Conservation (phyloP, 352 stramenopile genomes). For the Phytophthora ramorum region DNA sequence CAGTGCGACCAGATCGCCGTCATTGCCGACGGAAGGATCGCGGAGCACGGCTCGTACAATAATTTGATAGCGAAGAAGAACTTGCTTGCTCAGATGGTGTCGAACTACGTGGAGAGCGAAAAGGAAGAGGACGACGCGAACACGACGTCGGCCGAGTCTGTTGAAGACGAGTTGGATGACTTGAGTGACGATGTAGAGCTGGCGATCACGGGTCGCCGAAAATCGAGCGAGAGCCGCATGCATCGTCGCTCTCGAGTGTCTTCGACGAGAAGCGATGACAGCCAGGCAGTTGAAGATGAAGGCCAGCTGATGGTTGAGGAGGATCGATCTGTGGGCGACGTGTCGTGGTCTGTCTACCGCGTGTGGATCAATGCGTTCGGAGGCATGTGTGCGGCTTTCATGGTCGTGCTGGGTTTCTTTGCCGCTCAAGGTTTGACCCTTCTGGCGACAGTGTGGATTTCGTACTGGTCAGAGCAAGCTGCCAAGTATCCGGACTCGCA, state of each 20-base stretch:
- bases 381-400: constrained; percentile 49
- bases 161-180: constrained; percentile 28
- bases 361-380: constrained; percentile 77
- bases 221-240: constrained; percentile 36
- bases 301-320: constrained; percentile 73
- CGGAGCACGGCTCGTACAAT: constrained; percentile 64
- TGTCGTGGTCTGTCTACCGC: constrained; percentile 69
- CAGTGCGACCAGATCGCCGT: constrained; percentile 60
- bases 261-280: constrained; percentile 64
- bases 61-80: constrained; percentile 61
- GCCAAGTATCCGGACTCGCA: constrained; percentile 57
- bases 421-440: constrained; percentile 58
- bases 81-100: constrained; percentile 66
- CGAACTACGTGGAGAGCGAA: constrained; percentile 70
- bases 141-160: constrained; percentile 16
- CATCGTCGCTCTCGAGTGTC: constrained; percentile 57
- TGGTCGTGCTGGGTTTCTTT: constrained; percentile 65
- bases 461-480: constrained; percentile 92
- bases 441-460: constrained; percentile 90
- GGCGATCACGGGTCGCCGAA: constrained; percentile 22
- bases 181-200: constrained; percentile 48
- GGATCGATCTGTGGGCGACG: constrained; percentile 76
- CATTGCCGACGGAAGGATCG: constrained; percentile 54
- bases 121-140: constrained; percentile 57
- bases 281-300: constrained; percentile 38